Conservation (phyloP, 306 rosid species). For the Clitoria ternatea region DNA sequence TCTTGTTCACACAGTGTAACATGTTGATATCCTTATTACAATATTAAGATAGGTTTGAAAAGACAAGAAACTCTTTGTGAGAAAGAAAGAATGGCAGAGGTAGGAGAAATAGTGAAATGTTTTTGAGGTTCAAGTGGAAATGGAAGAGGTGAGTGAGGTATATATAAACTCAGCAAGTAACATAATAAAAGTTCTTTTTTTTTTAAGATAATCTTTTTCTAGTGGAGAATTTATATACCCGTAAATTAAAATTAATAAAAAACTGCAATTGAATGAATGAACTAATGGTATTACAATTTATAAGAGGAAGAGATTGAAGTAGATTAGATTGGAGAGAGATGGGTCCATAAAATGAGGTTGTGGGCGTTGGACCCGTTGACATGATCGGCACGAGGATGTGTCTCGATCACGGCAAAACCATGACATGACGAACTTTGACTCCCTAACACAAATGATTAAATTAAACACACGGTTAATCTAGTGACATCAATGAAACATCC, state of each 20-base stretch:
- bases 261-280: slow-evolving; percentile 2
- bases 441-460: slow-evolving; percentile 7
- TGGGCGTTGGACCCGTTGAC: slow-evolving; percentile 37
- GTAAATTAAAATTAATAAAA: neutral
- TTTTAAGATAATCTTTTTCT: no score
- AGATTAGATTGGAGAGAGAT: slow-evolving; percentile 22
- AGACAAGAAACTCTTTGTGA: no score
- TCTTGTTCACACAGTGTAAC: slow-evolving; percentile 45
- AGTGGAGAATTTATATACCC: no score
- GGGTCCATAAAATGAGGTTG: slow-evolving; percentile 39
- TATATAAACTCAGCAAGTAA: slow-evolving; percentile 13
- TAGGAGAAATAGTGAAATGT: neutral
- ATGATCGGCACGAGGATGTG: slow-evolving; percentile 53
- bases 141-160: slow-evolving; percentile 19
- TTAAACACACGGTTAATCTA: no score
- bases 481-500: no score
- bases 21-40: slow-evolving; percentile 20
- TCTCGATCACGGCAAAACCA: neutral
- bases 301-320: slow-evolving; percentile 27
- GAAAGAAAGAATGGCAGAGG: neutral
- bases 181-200: neutral
- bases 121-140: neutral
- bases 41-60: no score
- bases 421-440: neutral
- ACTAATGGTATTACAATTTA: no score